A percentile compares a stretch with the other conserved stretches of the same genome.
phyloP scores from a whole-genome alignment of 805 yeast genomes.

The Isabelozyma pseudorhagii region DNA sequence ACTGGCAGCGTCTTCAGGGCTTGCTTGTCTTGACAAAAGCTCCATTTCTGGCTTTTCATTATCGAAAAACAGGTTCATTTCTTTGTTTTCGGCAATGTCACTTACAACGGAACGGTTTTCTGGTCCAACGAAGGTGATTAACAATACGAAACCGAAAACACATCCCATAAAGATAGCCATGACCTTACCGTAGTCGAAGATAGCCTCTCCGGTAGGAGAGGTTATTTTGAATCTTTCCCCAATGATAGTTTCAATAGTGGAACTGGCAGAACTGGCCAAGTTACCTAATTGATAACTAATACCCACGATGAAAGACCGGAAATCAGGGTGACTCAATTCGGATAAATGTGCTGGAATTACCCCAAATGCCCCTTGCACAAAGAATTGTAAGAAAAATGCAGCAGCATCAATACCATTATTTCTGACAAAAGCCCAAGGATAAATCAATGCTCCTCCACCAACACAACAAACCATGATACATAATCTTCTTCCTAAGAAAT shows the following conservation, averaged over 20 bases:
- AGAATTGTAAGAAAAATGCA: constrained; percentile 60
- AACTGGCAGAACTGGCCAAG: constrained; percentile 66
- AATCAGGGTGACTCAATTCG: constrained; percentile 52
- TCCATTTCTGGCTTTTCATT: background rate
- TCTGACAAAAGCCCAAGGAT: constrained; percentile 53
- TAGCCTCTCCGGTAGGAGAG: constrained; percentile 12
- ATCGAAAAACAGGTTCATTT: background rate
- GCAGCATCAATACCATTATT: constrained; percentile 52
- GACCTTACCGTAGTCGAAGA: constrained; percentile 62
- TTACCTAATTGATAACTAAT: constrained; percentile 70
- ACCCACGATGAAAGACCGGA: constrained; percentile 61
- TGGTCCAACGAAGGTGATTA: constrained; percentile 55
- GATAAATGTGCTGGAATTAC: constrained; percentile 63
- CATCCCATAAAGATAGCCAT: constrained; percentile 70
- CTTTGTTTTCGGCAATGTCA: background rate
- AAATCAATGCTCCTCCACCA: constrained; percentile 57
- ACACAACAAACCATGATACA: constrained; percentile 49
- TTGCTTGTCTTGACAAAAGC: no score
- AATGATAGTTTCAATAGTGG: constrained; percentile 65
- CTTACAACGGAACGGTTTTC: constrained; percentile 25
- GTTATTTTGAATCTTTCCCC: constrained; percentile 58
- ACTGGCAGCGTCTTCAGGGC: no score
- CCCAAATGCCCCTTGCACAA: constrained; percentile 76
- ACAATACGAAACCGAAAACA: constrained; percentile 51
- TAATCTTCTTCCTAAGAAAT: constrained; percentile 59